Percentiles rank a stretch among this genome's conserved stretches.
Conservation (phyloP, 176 grass and related monocot genomes). For the Aegilops longissima region DNA sequence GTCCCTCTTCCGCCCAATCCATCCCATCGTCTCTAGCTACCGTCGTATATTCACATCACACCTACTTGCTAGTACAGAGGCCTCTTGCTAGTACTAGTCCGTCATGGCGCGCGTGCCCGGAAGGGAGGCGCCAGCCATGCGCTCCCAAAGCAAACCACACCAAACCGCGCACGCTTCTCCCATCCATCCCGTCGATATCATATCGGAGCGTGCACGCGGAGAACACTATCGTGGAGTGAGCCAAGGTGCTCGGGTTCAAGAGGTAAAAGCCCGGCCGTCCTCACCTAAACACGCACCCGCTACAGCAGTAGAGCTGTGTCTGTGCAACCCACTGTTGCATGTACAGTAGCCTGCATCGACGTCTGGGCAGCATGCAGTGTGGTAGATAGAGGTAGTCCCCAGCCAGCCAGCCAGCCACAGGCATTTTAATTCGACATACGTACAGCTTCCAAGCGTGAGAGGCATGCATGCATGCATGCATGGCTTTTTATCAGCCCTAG, state of each 20-base stretch:
- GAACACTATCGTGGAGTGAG: constrained; percentile 38
- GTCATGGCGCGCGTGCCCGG: neutral
- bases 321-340: neutral
- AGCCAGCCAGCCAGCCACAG: neutral
- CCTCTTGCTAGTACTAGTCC: too few relatives aligned
- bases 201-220: constrained; percentile 13
- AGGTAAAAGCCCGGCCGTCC: constrained; percentile 30
- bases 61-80: neutral
- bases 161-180: constrained; percentile 27
- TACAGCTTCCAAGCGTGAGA: neutral
- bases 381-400: neutral
- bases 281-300: neutral
- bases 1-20: neutral
- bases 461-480: neutral
- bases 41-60: neutral
- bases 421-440: neutral
- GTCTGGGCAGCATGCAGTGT: neutral
- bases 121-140: constrained; percentile 34
- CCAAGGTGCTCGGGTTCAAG: constrained; percentile 68
- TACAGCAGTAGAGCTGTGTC: neutral
- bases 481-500: neutral
- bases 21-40: neutral
- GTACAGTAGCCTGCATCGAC: neutral
- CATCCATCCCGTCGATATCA: constrained; percentile 1
- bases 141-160: constrained; percentile 39